Percentiles rank a stretch among this genome's conserved stretches.
phyloP scores from a whole-genome alignment of 352 stramenopile genomes.

The Phytophthora tubulina region DNA sequence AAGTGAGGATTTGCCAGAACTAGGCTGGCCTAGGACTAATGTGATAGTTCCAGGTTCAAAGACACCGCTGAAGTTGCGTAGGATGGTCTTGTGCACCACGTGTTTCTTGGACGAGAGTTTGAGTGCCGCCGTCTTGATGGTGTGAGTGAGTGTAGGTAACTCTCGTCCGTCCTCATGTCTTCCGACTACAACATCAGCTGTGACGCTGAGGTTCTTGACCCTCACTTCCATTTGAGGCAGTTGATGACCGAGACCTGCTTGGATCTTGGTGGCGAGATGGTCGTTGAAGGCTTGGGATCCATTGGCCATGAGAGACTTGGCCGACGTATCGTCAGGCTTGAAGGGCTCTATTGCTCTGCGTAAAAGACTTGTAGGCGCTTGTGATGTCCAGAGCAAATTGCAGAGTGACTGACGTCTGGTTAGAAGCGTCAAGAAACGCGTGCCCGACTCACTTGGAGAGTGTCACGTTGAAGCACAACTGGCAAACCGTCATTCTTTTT shows the following conservation, averaged over 20 bases:
- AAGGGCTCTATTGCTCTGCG: slow-evolving; percentile 5
- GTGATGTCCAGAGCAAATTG: not conserved
- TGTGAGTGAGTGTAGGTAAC: slow-evolving; percentile 50
- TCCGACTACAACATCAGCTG: slow-evolving; percentile 38
- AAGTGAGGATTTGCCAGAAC: slow-evolving; percentile 38
- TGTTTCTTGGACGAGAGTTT: slow-evolving; percentile 39
- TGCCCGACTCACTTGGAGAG: not conserved
- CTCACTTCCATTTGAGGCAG: slow-evolving; percentile 47
- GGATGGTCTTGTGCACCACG: slow-evolving; percentile 46
- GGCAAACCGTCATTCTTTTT: slow-evolving; percentile 5
- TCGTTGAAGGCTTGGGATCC: slow-evolving; percentile 44
- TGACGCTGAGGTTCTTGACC: slow-evolving; percentile 41
- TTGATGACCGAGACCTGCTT: slow-evolving; percentile 36
- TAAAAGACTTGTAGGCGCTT: not conserved
- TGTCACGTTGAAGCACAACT: slow-evolving; percentile 11
- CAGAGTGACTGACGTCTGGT: not conserved
- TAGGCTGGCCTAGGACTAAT: slow-evolving; percentile 32
- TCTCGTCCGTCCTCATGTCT: slow-evolving; percentile 36
- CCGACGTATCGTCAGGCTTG: slow-evolving; percentile 27
- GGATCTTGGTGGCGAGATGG: slow-evolving; percentile 40
- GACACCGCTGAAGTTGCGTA: slow-evolving; percentile 35
- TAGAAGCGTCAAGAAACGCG: not conserved
- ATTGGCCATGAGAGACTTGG: slow-evolving; percentile 32
- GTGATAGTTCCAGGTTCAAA: slow-evolving; percentile 42
- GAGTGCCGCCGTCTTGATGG: slow-evolving; percentile 34